Base-by-base conservation (phyloP, 1,284 basidiomycete species). In the Ganoderma sinense region DNA sequence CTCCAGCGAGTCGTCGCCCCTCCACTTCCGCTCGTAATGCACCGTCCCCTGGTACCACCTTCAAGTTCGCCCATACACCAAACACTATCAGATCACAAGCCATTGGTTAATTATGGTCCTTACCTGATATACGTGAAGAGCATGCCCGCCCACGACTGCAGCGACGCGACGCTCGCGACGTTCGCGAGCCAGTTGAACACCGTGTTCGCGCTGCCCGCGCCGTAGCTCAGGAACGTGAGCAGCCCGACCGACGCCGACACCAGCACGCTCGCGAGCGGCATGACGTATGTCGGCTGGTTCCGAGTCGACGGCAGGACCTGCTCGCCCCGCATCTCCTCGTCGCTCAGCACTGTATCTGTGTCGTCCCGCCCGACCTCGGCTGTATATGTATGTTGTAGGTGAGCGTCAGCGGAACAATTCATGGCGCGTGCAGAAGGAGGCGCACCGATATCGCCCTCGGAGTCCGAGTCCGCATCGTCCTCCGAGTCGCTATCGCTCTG, bases 111-210 rank as follows among this genome's bases (percentile, higher is more conserved):
- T n/a, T n/a, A n/a, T n/a, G n/a, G n/a, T n/a, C n/a, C n/a, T n/a
- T 77, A 79, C 62, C 78, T 71, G 61, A 80, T 80, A 48, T 80
- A 80, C 4, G 78, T 80, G 68, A 74, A 80, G 29, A 80, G 65
- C 74, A 80, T 77, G 2, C 75, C 78, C 1, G 73, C 69, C 78
- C 78, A 80, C 8, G 78, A 79, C 69, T 78, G 76, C 43, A 80
- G 59, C 20, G 77, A 78, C 14, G 78, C 78, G 4, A 80, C 76
- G 67, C 77, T 78, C 18, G 78, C 71, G 1, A 77, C 77, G 2
- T 75, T 68, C 13, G 74, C 69, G 11, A 80, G 71, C 76, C 76
- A 77, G 48, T 67, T 71, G 65, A 80, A 80, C 18, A 72, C 75
- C 36, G 67, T 69, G 33, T 73, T 72, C 29, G 72, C 69, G 29